Base-by-base conservation (phyloP, 2,329 filamentous ascomycete species). In the Aspergillus fumigatiaffinis region DNA sequence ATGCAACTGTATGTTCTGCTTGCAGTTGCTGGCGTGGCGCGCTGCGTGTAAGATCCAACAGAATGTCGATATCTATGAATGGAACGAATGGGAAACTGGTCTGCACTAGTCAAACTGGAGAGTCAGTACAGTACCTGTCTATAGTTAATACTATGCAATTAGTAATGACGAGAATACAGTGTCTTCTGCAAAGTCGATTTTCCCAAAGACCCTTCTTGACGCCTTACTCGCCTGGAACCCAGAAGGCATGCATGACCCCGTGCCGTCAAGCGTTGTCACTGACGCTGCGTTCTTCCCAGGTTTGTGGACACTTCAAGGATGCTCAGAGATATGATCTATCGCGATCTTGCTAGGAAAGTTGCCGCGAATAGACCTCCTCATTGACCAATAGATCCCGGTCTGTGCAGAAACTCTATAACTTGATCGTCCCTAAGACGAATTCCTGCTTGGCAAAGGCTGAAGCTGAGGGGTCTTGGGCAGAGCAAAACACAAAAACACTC, bases 311-410 rank as follows among this genome's bases (percentile, higher is more conserved):
- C n/a, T 52, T 28, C 56, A 51, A 38, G 14, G 32, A 14, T 17
- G 32, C 32, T 38, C 6, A 17, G 32, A 54, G 52, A 59, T 63
- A 57, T 56, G 62, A 64, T 57, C 56, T 59, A 54, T 64, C 61
- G 63, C 48, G 52, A 28, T 38, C 42, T 54, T 26, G 49, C 52
- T 20, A 28, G 42, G 26, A 38, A 21, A 9, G 25, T 23, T 38
- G 32, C 1, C 14, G 32, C 5, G 32, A 38, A 17, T 38, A 38
- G 32, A 17, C 32, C 32, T 17, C 14, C 32, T 17, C 32, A 17
- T 38, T 38, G 14, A 38, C 5, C 14, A 2, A 38, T 17, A 42
- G 29, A 53, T 44, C 54, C 32, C 20, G 32, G 47, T 44, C 29
- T 50, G 60, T 41, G 47, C 28, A 29, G 29, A 55, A 50, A 50